Evolutionary conservation across 1,284 basidiomycete species (phyloP).

Genomic region (Fomitopsis schrenkii): DNA sequence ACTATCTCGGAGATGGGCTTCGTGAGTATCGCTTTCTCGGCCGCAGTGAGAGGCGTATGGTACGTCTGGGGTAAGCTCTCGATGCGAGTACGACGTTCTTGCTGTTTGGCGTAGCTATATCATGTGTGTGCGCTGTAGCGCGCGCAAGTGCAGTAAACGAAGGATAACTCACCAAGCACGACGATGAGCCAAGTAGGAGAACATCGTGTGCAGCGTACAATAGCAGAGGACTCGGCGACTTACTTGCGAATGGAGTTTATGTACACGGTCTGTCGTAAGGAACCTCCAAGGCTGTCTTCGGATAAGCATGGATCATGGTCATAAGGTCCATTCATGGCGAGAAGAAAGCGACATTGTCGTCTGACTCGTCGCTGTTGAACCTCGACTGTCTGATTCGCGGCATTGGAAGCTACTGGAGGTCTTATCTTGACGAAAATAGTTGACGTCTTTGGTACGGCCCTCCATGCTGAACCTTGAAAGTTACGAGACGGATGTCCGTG

Average conservation of each 20-base stretch:
- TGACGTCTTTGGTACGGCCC: neutral
- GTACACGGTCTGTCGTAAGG: neutral
- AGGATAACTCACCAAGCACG: conserved; percentile 28
- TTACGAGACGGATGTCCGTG: too few species aligned
- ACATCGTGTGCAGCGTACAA: conserved; percentile 8
- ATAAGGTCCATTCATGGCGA: neutral
- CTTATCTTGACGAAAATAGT: neutral
- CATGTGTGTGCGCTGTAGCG: neutral
- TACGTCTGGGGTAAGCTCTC: conserved; percentile 35
- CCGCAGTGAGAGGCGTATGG: conserved; percentile 28
- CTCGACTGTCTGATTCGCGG: neutral
- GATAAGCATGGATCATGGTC: neutral
- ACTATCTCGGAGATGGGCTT: conserved; percentile 57
- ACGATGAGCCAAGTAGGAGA: conserved; percentile 27
- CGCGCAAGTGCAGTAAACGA: too few species aligned
- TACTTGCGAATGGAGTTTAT: neutral
- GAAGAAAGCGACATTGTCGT: neutral
- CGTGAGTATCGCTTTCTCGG: conserved; percentile 37
- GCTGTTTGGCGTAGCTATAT: conserved; percentile 36
- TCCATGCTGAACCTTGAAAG: neutral
- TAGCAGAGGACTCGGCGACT: neutral
- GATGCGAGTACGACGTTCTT: conserved; percentile 42
- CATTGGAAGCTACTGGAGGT: neutral
- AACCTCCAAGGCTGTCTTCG: neutral
- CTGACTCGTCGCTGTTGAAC: neutral